phyloP scores from a whole-genome alignment of 2,329 filamentous ascomycete genomes.

The Catunica adiposa region DNA sequence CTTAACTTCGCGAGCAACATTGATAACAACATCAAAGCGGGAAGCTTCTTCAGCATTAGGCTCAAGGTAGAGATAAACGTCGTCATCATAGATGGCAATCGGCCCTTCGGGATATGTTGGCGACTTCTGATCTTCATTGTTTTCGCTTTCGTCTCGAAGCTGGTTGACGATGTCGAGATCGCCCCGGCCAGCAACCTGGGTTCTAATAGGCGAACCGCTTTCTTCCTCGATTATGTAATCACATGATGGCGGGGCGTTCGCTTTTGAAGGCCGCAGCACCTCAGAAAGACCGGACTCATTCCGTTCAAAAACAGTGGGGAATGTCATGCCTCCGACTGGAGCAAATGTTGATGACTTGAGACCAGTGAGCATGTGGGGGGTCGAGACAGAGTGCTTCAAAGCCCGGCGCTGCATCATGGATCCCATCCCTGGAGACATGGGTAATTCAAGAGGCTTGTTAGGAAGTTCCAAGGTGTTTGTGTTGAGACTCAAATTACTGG shows the following conservation, averaged over 20 bases:
- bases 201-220: conserved; percentile 36
- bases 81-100: conserved; percentile 63
- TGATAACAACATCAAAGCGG: conserved; percentile 67
- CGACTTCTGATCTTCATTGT: conserved; percentile 63
- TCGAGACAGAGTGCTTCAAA: conserved; percentile 51
- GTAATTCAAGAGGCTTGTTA: conserved; percentile 33
- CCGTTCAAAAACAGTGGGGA: conserved; percentile 42
- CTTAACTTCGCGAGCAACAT: conserved; percentile 65
- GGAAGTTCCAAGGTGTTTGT: conserved; percentile 46
- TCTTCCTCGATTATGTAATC: conserved; percentile 26
- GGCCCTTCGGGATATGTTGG: conserved; percentile 71
- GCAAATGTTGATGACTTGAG: conserved; percentile 44
- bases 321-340: conserved; percentile 45
- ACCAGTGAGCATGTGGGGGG: conserved; percentile 47
- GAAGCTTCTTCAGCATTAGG: conserved; percentile 62
- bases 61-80: conserved; percentile 65
- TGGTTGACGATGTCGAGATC: conserved; percentile 30
- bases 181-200: conserved; percentile 44
- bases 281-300: conserved; percentile 45
- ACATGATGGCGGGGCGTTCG: conserved; percentile 18
- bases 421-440: conserved; percentile 37
- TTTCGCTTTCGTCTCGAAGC: conserved; percentile 46
- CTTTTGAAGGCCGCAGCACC: conserved; percentile 36
- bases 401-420: conserved; percentile 46
- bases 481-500: conserved; percentile 62